phyloP scores from a whole-genome alignment of 1,284 basidiomycete genomes.

The Ganoderma lingzhi region DNA sequence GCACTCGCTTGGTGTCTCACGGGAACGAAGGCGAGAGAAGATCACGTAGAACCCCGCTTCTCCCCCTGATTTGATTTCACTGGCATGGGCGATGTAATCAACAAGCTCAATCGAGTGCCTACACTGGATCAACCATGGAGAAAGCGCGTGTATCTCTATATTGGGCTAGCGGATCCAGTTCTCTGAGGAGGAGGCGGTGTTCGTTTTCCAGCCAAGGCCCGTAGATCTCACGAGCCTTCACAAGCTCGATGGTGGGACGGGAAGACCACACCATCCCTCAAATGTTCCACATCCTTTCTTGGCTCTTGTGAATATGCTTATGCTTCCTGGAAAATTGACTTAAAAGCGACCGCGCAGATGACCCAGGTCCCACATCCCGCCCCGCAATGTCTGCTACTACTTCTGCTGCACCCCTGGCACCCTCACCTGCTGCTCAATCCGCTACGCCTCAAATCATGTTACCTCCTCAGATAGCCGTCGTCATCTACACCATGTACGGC shows the following conservation, averaged over 20 bases:
- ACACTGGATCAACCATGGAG: neutral
- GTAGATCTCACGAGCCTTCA: too few species aligned
- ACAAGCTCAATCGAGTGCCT: too few species aligned
- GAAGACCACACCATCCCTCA: neutral
- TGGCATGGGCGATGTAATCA: neutral
- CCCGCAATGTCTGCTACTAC: constrained; percentile 23
- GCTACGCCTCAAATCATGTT: constrained; percentile 36
- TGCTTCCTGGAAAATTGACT: constrained; percentile 52
- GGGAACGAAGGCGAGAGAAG: too few species aligned
- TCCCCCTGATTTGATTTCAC: neutral
- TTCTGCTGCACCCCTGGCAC: constrained; percentile 18
- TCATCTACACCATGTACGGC: constrained; percentile 87
- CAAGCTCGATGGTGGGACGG: too few species aligned
- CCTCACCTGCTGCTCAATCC: constrained; percentile 28
- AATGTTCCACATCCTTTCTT: constrained; percentile 5
- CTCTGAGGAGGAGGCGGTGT: too few species aligned
- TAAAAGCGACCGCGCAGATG: constrained; percentile 45
- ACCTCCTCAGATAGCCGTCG: constrained; percentile 74
- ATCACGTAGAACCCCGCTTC: too few species aligned
- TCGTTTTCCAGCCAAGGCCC: too few species aligned
- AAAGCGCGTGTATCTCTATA: neutral
- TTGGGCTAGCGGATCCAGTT: too few species aligned
- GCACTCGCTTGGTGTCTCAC: too few species aligned
- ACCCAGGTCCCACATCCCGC: constrained; percentile 26
- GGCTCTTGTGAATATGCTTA: constrained; percentile 48